Conservation (phyloP, 2,329 filamentous ascomycete species). For the Rhinocladiella mackenziei region DNA sequence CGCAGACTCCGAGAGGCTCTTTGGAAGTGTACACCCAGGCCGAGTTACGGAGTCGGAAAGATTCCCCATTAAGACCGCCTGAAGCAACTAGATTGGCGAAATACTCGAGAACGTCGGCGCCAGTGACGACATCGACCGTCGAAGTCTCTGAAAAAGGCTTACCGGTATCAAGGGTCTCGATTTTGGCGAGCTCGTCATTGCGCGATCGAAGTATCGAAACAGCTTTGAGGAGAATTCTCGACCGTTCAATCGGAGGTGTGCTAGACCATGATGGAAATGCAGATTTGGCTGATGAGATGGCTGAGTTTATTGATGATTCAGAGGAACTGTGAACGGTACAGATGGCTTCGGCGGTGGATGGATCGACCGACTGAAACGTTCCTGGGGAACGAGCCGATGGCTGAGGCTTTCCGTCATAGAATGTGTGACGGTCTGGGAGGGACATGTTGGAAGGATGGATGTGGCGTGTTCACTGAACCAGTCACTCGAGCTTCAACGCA, state of each 20-base stretch:
- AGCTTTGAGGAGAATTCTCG: conserved; percentile 73
- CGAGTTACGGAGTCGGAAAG: conserved; percentile 66
- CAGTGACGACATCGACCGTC: conserved; percentile 75
- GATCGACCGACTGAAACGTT: conserved; percentile 70
- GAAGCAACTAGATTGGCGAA: conserved; percentile 75
- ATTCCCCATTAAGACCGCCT: conserved; percentile 76
- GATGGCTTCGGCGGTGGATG: conserved; percentile 64
- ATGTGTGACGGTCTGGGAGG: conserved; percentile 55
- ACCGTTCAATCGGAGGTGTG: conserved; percentile 68
- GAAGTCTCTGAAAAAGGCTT: conserved; percentile 83
- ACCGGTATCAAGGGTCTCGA: conserved; percentile 82
- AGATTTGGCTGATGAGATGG: conserved; percentile 64
- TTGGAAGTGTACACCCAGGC: conserved; percentile 82
- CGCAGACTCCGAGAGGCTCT: conserved; percentile 76
- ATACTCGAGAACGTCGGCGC: conserved; percentile 81
- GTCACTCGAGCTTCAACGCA: too few species aligned
- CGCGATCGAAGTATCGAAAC: conserved; percentile 67
- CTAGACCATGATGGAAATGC: conserved; percentile 75
- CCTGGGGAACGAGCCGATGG: conserved; percentile 45
- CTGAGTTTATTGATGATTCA: conserved; percentile 63
- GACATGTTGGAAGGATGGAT: too few species aligned
- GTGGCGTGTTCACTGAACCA: too few species aligned
- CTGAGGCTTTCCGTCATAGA: conserved; percentile 69
- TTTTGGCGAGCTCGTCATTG: conserved; percentile 73
- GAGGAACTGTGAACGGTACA: conserved; percentile 71